Evolutionary conservation across 2,329 filamentous ascomycete species (phyloP).

Genomic region (Aureobasidium zeae): DNA sequence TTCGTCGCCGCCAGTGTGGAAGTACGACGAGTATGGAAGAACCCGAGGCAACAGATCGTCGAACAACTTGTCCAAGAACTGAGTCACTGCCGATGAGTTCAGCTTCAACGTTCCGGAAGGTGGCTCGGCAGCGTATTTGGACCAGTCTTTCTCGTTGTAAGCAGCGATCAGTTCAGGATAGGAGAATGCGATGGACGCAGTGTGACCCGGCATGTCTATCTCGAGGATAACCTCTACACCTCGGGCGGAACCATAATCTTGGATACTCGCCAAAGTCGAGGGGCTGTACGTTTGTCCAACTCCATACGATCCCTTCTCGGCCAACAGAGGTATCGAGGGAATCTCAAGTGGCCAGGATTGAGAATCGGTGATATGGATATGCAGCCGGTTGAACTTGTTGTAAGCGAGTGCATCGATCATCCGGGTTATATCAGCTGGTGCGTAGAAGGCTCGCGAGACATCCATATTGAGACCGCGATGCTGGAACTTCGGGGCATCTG

Average conservation of each 20-base stretch:
- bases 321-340: slow-evolving; percentile 61
- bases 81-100: slow-evolving; percentile 59
- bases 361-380: slow-evolving; percentile 72
- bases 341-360: slow-evolving; percentile 83
- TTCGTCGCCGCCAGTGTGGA: slow-evolving; percentile 84
- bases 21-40: slow-evolving; percentile 60
- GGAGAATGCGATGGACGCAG: slow-evolving; percentile 55
- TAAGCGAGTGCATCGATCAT: slow-evolving; percentile 68
- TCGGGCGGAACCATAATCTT: slow-evolving; percentile 58
- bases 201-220: slow-evolving; percentile 75
- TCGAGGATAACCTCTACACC: slow-evolving; percentile 66
- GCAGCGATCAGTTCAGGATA: slow-evolving; percentile 65
- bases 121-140: slow-evolving; percentile 45
- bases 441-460: slow-evolving; percentile 63
- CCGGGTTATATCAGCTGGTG: slow-evolving; percentile 56
- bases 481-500: slow-evolving; percentile 63
- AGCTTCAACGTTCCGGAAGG: slow-evolving; percentile 61
- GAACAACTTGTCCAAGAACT: slow-evolving; percentile 63
- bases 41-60: slow-evolving; percentile 68
- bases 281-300: slow-evolving; percentile 58
- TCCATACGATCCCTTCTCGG: slow-evolving; percentile 64
- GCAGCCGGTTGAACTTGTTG: slow-evolving; percentile 76
- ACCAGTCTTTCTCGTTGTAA: slow-evolving; percentile 47
- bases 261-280: slow-evolving; percentile 54
- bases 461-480: slow-evolving; percentile 77